Base-by-base conservation (phyloP, 1,284 basidiomycete genomes). In the Takashimella tepidaria region DNA sequence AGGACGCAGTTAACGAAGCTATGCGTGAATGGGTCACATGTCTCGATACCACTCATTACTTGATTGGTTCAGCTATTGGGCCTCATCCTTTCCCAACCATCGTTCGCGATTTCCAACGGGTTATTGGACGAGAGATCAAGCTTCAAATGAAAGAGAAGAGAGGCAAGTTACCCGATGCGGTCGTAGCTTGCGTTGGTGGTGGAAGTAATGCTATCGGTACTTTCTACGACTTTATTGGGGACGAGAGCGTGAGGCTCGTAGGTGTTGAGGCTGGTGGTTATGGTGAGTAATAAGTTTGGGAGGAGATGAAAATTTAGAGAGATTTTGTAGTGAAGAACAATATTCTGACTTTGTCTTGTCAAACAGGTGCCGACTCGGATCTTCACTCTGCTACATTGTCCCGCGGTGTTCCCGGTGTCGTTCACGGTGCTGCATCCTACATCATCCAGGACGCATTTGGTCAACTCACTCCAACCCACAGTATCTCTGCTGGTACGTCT, bases 21-120 rank as follows among this genome's bases (percentile, higher is more conserved):
- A 84, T 97, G 82, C 84, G 93, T 47, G 93, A 97, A 77, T 99
- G 96, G 96, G 95, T 98, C 20, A 92, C 93, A 44, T 95, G 98
- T 75, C 83, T 99, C 37, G 79, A 88, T 26, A 87, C 79, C 19
- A 98, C 95, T 1, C 92, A 98, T 78, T 99, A 98, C 79, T 84
- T 97, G 60, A 90, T 98, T 61, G 96, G 96, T 41, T 97, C 92
- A 20, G 92, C 87, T 27, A 97, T 98, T 63, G 96, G 96, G 5
- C 96, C 96, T 16, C 95, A 98, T 74, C 96, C 96, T 1, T 98
- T 98, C 84, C 96, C 96, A 1, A 97, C 93, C 27, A 90, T 99
- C 57, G 95, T 99, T 45, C 86, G 95, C 52, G 96, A 99, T 76
- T 98, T 96, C 83, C 96, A 98, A 76, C 85, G 87, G 61, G 83